These are phyloP conservation scores for Pestalotiopsis sp. DNA, from an alignment of 2,329 filamentous ascomycete genomes.

Conservation along the genomic window DNA sequence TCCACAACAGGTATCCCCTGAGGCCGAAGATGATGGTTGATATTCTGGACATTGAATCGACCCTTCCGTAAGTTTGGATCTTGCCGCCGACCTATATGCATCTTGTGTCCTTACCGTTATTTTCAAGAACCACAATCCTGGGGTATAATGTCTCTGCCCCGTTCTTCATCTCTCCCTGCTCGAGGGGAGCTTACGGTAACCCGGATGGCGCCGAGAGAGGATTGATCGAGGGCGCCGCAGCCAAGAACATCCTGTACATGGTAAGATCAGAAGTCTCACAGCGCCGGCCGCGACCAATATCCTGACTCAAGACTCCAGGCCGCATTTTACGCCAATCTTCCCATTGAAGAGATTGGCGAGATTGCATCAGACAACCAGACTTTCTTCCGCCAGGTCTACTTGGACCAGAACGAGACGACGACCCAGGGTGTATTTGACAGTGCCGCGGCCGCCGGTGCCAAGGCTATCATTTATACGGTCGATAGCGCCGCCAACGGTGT, in stretches of 20 bases:
- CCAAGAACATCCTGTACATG: constrained; percentile 53
- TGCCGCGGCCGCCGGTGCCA: constrained; percentile 19
- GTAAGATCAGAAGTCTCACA: constrained; percentile 19
- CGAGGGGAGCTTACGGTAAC: constrained; percentile 47
- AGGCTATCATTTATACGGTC: constrained; percentile 23
- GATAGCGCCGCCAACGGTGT: constrained; percentile 18
- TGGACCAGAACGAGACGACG: constrained; percentile 21
- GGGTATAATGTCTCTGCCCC: constrained; percentile 56
- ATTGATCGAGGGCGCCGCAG: constrained; percentile 50
- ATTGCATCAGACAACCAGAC: constrained; percentile 30
- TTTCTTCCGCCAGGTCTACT: constrained; percentile 31
- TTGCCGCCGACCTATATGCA: neutral
- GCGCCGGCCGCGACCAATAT: too few species aligned
- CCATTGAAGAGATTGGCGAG: constrained; percentile 40
- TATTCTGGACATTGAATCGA: constrained; percentile 45
- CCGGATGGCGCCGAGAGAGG: constrained; percentile 47
- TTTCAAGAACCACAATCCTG: constrained; percentile 48
- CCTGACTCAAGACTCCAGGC: constrained; percentile 24
- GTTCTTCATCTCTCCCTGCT: constrained; percentile 57
- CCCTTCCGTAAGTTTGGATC: constrained; percentile 32
- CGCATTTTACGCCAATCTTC: constrained; percentile 34
- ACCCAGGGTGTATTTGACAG: constrained; percentile 16
- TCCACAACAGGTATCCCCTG: constrained; percentile 50
- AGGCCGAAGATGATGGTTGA: constrained; percentile 53
- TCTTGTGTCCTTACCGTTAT: neutral